Evolutionary conservation across 176 grass and related monocot species (phyloP), one percentile per base, ranked within the genome.

Genomic region (Zoysia pacifica): DNA sequence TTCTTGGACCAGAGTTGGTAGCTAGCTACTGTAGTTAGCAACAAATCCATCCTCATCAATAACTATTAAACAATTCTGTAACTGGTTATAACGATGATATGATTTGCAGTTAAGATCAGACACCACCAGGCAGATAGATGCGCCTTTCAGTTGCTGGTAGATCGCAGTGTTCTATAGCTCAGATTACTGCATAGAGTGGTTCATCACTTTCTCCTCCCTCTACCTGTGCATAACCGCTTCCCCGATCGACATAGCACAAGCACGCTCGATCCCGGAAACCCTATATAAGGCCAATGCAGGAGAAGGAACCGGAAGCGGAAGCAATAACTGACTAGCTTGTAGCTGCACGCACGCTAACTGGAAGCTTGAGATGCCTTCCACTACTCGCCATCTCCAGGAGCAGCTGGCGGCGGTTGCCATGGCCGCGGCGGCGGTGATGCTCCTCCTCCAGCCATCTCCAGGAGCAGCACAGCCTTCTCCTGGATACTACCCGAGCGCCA

Each of bases 401-500:
- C 7, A 43, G 45, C 61, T 72, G 28, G 28, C 28, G 15, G 13
- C 69, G 48, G 46, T 85, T 2, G 63, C 76, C 20, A 18, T 84
- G 60, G 71, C 15, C 7, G 5, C 37, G 35, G 35, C 7, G 14
- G 15, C 7, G 1, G 4, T 9, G 6, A 19, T 48, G 19, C 67
- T 75, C 39, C 6, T 75, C 16, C 3, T 89, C 48, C 78, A 72
- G 9, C 59, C 53, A 51, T 48, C 62, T 2, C 76, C 47, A 14
- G 73, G 5, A 42, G 11, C 76, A 48, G 89, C 85, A 46, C 91
- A 97, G 69, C 91, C 94, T 44, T 97, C 94, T 9, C 91, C 91
- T 0, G 94, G 89, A 4, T 97, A 89, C 83, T 90, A 87, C 63
- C 94, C 90, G 2, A 97, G 94, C 64, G 54, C 70, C n/a, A 80